Conservation (phyloP, 176 grass and related monocot species). For the Pontederia crassipes region DNA sequence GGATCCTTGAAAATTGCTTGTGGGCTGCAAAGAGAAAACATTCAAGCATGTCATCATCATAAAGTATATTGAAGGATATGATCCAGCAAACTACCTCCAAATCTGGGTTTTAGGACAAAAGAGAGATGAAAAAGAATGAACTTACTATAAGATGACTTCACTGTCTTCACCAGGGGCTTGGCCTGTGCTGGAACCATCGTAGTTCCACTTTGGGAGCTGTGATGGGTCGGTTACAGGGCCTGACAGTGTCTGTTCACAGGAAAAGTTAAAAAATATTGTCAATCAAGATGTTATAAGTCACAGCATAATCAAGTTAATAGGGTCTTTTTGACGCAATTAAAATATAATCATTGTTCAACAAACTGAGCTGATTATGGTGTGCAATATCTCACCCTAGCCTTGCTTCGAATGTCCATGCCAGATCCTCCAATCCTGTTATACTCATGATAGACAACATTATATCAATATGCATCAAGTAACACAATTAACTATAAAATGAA, state of each 20-base stretch:
- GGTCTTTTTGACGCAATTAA: neutral
- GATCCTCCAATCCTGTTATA: constrained; percentile 65
- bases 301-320: neutral
- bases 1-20: constrained; percentile 87
- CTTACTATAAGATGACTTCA: constrained; percentile 77
- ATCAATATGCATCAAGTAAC: neutral
- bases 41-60: neutral
- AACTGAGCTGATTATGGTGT: too few species aligned
- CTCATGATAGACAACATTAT: neutral
- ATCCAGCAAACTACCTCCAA: neutral
- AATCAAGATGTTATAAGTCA: neutral
- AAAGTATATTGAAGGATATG: neutral
- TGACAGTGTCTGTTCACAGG: constrained; percentile 48
- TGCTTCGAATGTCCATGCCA: constrained; percentile 89
- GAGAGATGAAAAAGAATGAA: neutral
- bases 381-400: constrained; percentile 46
- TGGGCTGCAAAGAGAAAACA: constrained; percentile 30
- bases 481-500: neutral
- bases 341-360: neutral
- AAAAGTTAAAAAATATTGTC: neutral
- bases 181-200: constrained; percentile 90
- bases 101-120: neutral
- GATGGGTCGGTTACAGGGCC: constrained; percentile 53
- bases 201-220: constrained; percentile 98
- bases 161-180: constrained; percentile 73